phyloP scores from a whole-genome alignment of 257 asterid species.

The Euphrasia confusa region DNA sequence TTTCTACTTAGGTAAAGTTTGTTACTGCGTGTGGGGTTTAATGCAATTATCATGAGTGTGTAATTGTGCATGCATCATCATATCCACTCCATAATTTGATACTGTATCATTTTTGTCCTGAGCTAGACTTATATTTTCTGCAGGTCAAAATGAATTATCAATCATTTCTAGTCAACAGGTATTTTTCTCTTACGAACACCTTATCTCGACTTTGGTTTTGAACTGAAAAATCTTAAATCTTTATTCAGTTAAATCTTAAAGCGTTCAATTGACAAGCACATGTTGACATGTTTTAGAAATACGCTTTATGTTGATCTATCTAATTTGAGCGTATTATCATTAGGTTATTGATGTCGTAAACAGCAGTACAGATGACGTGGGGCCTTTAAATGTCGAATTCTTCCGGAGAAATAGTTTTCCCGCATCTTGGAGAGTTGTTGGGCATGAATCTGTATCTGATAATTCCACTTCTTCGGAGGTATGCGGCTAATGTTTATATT shows the following conservation, averaged over 20 bases:
- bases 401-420: conserved; percentile 60
- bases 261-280: conserved; percentile 19
- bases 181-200: conserved; percentile 23
- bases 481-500: conserved; percentile 16
- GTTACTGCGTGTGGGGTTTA: too few relatives aligned
- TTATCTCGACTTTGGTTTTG: conserved; percentile 14
- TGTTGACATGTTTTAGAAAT: conserved; percentile 8
- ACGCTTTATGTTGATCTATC: conserved; percentile 18
- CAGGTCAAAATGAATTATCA: conserved; percentile 45
- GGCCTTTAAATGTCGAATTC: conserved; percentile 64
- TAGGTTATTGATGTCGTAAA: conserved; percentile 77
- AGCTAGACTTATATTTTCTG: conserved; percentile 23
- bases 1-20: not conserved
- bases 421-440: conserved; percentile 67
- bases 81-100: conserved; percentile 10
- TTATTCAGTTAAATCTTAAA: conserved; percentile 58
- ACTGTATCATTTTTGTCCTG: not conserved
- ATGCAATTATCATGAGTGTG: conserved; percentile 4
- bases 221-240: conserved; percentile 51
- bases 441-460: conserved; percentile 34
- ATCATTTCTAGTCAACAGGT: conserved; percentile 45
- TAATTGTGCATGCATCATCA: not conserved
- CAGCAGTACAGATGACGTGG: conserved; percentile 62
- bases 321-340: conserved; percentile 24
- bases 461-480: conserved; percentile 49